Evolutionary conservation across 2,329 filamentous ascomycete genomes (phyloP), one percentile per base, ranked within the genome.

Genomic region (Alternaria postmessia): DNA sequence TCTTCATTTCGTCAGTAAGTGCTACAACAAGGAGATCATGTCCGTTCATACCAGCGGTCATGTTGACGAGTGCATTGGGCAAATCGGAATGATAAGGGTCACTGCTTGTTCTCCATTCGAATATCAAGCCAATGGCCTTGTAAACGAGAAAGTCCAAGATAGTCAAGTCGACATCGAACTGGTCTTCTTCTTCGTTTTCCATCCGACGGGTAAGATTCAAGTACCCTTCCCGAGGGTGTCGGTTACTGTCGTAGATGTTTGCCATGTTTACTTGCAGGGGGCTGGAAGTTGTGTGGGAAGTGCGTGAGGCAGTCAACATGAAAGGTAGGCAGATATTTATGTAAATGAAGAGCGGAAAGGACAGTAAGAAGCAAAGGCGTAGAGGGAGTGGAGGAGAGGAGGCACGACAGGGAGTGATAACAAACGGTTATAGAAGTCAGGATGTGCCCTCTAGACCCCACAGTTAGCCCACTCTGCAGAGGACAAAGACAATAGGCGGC

Each of bases 101-200:
- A 51, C 67, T 57, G 56, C 68, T 72, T 28, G 65, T 64, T 28
- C 68, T 68, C 57, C 78, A 75, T 26, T 76, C 72, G 34, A 86
- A 70, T 5, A 83, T 74, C 39, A 75, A 71, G 20, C 79, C 71
- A 42, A 80, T 82, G 7, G 83, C 79, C 46, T 81, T 79, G 75
- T 81, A 83, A 41, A 83, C 67, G 4, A 87, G 71, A 64, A 86
- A 87, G 68, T 88, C 86, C n/a, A 87, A 75, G 43, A 87, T 86
- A 71, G 86, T 81, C 36, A 81, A 69, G 63, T 88, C 83, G 14
- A 86, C 81, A 18, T 86, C 83, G 22, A 80, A 69, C 41, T 81
- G 79, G 32, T 77, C 72, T n/a, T 73, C 71, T 1, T 73, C 69
- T 14, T 75, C 72, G n/a, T 63, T 66, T 16, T 76, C 74, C 75